phyloP scores from a whole-genome alignment of 2,329 filamentous ascomycete species.

The Nigrograna mackinnonii region DNA sequence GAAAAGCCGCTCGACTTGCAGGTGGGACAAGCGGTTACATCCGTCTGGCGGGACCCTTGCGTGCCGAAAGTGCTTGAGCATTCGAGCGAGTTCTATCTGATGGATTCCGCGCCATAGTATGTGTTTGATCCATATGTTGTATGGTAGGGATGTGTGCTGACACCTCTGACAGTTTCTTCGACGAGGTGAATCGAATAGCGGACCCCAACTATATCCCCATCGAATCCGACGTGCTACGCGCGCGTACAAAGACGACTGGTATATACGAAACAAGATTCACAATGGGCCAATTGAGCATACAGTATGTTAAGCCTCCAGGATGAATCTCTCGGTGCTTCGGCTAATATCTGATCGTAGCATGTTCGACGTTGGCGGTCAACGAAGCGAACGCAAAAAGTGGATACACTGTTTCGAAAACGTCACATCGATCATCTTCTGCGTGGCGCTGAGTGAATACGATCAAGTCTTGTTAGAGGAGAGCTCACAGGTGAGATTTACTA shows the following conservation, averaged over 20 bases:
- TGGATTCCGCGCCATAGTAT: slow-evolving; percentile 99
- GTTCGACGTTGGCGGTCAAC: slow-evolving; percentile 97
- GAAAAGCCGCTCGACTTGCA: slow-evolving; percentile 80
- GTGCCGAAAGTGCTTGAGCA: slow-evolving; percentile 85
- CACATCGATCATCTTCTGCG: slow-evolving; percentile 99
- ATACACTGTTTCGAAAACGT: slow-evolving; percentile 99
- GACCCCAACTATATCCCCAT: slow-evolving; percentile 84
- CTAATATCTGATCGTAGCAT: slow-evolving; percentile 66
- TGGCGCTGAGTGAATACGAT: slow-evolving; percentile 96
- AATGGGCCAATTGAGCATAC: slow-evolving; percentile 98
- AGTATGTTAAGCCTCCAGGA: slow-evolving; percentile 64
- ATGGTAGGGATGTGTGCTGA: slow-evolving; percentile 15
- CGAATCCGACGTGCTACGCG: slow-evolving; percentile 92
- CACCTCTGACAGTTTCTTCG: slow-evolving; percentile 76
- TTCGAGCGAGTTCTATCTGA: slow-evolving; percentile 97
- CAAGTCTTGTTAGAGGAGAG: slow-evolving; percentile 96
- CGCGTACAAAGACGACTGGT: slow-evolving; percentile 96
- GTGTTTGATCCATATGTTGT: slow-evolving; percentile 31
- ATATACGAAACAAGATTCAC: slow-evolving; percentile 99
- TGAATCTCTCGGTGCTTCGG: slow-evolving; percentile 13
- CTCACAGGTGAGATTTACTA: slow-evolving; percentile 72
- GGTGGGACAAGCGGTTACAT: slow-evolving; percentile 80
- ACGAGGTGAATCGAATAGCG: slow-evolving; percentile 85
- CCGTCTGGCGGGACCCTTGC: slow-evolving; percentile 88
- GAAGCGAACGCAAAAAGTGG: slow-evolving; percentile 99